Conservation (phyloP, 2,329 filamentous ascomycete genomes). For the Sclerotinia nivalis region DNA sequence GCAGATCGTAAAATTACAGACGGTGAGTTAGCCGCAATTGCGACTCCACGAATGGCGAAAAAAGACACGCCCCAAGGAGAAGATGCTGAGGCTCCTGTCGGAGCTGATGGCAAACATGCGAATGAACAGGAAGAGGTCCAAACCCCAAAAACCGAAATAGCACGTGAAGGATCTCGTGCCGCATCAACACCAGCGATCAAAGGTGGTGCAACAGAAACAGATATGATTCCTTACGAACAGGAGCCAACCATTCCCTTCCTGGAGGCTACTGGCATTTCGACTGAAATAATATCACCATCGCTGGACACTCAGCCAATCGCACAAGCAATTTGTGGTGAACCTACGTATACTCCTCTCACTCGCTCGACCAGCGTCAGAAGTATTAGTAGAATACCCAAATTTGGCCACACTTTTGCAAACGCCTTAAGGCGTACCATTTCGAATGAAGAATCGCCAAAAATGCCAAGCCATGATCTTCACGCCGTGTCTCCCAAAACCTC, state of each 20-base stretch:
- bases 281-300: neutral
- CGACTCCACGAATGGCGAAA: slow-evolving; percentile 30
- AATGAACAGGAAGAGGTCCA: neutral
- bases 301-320: neutral
- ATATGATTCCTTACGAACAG: neutral
- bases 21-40: slow-evolving; percentile 53
- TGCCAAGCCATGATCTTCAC: neutral
- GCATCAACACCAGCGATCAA: neutral
- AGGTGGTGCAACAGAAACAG: neutral
- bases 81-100: slow-evolving; percentile 13
- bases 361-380: slow-evolving; percentile 17
- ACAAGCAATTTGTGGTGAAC: neutral
- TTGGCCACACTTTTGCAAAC: slow-evolving; percentile 20
- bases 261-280: neutral
- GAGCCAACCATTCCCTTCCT: neutral
- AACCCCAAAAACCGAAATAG: neutral
- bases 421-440: slow-evolving; percentile 18
- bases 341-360: neutral
- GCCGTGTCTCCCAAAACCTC: neutral
- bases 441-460: slow-evolving; percentile 6
- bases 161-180: neutral
- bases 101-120: neutral
- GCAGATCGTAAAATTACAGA: slow-evolving; percentile 75
- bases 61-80: slow-evolving; percentile 36
- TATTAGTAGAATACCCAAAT: slow-evolving; percentile 17